phyloP scores from a whole-genome alignment of 106 monocot species.

The Dioscorea alata region DNA sequence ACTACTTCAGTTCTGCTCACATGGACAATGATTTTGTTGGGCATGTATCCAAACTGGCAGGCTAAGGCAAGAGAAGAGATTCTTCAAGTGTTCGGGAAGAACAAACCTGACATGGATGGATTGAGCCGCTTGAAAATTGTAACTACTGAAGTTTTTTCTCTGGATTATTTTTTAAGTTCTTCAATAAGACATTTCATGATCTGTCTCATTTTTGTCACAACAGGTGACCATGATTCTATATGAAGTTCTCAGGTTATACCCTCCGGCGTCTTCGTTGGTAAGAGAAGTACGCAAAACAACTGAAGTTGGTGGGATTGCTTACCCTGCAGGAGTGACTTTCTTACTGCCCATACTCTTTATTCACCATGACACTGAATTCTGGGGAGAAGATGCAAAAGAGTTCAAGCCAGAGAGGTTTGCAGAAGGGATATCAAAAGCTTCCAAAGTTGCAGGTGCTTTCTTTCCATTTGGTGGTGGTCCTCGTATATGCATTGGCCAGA shows the following conservation, averaged over 20 bases:
- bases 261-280: neutral
- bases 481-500: slow-evolving; percentile 65
- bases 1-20: slow-evolving; percentile 43
- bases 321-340: slow-evolving; percentile 12
- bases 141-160: neutral
- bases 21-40: slow-evolving; percentile 48
- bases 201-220: neutral
- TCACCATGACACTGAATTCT: slow-evolving; percentile 15
- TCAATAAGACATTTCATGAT: too few species aligned
- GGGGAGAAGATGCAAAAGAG: slow-evolving; percentile 30
- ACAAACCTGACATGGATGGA: slow-evolving; percentile 18
- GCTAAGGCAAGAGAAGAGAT: slow-evolving; percentile 51
- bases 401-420: slow-evolving; percentile 36
- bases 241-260: slow-evolving; percentile 50
- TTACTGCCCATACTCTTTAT: slow-evolving; percentile 11
- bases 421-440: slow-evolving; percentile 21
- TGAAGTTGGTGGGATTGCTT: slow-evolving; percentile 9
- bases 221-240: slow-evolving; percentile 55
- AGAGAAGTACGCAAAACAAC: slow-evolving; percentile 9
- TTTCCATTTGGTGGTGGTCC: slow-evolving; percentile 75
- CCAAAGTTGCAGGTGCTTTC: slow-evolving; percentile 28
- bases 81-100: slow-evolving; percentile 24
- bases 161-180: too few species aligned
- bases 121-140: slow-evolving; percentile 31
- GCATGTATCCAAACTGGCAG: slow-evolving; percentile 56